A percentile compares a stretch with the other conserved stretches of the same genome.
These are phyloP conservation scores for Hygrophorus pudorinus DNA, from an alignment of 768 basidiomycete genomes.

Conservation along the genomic window DNA sequence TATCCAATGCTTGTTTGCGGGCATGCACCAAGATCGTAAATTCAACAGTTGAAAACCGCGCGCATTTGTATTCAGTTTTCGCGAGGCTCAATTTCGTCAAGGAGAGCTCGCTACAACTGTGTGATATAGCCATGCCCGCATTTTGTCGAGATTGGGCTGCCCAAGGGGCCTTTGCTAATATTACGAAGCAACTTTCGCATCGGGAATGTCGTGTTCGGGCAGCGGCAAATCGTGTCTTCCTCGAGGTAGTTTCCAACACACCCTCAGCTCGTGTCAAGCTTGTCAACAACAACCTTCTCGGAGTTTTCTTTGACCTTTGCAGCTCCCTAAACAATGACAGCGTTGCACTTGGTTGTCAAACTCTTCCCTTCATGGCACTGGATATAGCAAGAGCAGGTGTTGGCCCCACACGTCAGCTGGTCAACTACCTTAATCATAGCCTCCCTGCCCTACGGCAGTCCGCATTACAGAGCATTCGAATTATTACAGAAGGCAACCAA, in stretches of 20 bases:
- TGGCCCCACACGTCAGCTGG: slow-evolving; percentile 7
- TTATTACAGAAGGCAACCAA: slow-evolving; percentile 9
- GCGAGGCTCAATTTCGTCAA: slow-evolving; percentile 11
- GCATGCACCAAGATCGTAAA: slow-evolving; percentile 12
- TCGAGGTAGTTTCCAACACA: slow-evolving; percentile 8
- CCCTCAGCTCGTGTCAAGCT: slow-evolving; percentile 10
- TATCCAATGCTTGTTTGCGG: slow-evolving; percentile 10
- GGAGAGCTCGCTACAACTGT: slow-evolving; percentile 12
- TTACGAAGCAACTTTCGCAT: slow-evolving; percentile 8
- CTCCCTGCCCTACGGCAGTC: slow-evolving; percentile 8
- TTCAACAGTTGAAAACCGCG: slow-evolving; percentile 12
- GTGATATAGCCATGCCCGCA: slow-evolving; percentile 11
- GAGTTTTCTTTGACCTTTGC: slow-evolving; percentile 11
- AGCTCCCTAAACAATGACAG: slow-evolving; percentile 11
- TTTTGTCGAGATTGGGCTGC: slow-evolving; percentile 13
- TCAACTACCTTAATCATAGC: slow-evolving; percentile 9
- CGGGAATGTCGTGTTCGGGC: slow-evolving; percentile 9
- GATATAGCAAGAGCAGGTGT: slow-evolving; percentile 10
- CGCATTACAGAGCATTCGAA: slow-evolving; percentile 10
- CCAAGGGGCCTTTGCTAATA: slow-evolving; percentile 7
- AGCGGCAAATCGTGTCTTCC: slow-evolving; percentile 11
- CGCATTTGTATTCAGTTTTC: slow-evolving; percentile 9
- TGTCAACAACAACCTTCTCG: too few relatives aligned
- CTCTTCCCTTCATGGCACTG: slow-evolving; percentile 9
- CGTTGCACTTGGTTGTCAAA: slow-evolving; percentile 8